phyloP scores from a whole-genome alignment of 1,284 basidiomycete genomes.

The Exobasidium rhododendri region DNA sequence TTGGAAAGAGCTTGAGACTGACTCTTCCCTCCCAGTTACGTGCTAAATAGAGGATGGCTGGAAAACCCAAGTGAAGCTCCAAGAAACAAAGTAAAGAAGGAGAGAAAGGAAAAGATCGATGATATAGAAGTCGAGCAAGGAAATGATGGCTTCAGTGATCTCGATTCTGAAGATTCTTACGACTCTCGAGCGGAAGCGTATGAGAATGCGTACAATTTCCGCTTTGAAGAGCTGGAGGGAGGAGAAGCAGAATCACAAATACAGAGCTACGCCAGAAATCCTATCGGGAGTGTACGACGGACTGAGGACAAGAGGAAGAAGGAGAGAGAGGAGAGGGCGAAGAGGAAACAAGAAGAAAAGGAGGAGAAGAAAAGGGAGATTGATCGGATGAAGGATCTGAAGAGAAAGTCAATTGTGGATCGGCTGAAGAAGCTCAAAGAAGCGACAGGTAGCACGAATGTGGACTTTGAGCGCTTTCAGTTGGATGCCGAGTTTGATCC shows the following conservation, averaged over 20 bases:
- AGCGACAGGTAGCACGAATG: constrained; percentile 38
- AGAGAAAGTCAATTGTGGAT: constrained; percentile 46
- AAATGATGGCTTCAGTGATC: constrained; percentile 26
- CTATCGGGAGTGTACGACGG: constrained; percentile 42
- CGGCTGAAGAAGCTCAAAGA: constrained; percentile 45
- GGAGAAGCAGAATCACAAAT: constrained; percentile 41
- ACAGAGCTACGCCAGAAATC: constrained; percentile 42
- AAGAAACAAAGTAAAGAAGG: constrained; percentile 15
- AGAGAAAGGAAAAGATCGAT: constrained; percentile 39
- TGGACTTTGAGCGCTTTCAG: constrained; percentile 40
- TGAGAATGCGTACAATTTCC: constrained; percentile 54
- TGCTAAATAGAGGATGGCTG: constrained; percentile 53
- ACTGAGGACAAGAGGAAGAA: constrained; percentile 47
- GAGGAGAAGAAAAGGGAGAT: constrained; percentile 46
- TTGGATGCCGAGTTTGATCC: constrained; percentile 52
- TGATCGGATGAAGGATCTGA: constrained; percentile 40
- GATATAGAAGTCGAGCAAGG: constrained; percentile 39
- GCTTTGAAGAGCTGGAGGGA: constrained; percentile 44
- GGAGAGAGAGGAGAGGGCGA: constrained; percentile 45
- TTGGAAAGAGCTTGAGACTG: not conserved
- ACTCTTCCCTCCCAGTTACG: constrained; percentile 32
- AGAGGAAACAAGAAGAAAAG: constrained; percentile 49
- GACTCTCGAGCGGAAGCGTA: constrained; percentile 52
- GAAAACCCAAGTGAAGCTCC: constrained; percentile 32
- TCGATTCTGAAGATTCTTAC: constrained; percentile 40